Percentiles rank a stretch among this genome's conserved stretches.
phyloP scores from a whole-genome alignment of 2,329 filamentous ascomycete genomes.

The Xylariales sp. region DNA sequence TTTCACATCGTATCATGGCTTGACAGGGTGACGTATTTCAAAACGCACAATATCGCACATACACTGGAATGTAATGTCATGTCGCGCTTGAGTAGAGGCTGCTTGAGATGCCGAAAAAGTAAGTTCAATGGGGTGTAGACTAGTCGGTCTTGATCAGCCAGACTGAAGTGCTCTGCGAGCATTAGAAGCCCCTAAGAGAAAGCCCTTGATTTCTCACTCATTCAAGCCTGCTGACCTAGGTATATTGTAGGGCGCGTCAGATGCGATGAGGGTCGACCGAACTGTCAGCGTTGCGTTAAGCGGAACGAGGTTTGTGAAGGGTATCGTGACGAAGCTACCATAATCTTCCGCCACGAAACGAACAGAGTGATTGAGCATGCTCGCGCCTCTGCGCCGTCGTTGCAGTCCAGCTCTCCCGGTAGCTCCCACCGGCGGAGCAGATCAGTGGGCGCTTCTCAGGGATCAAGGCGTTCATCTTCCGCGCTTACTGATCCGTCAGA shows the following conservation, averaged over 20 bases:
- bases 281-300: constrained; percentile 31
- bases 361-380: constrained; percentile 21
- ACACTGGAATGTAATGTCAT: too few species aligned
- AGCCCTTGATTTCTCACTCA: not conserved
- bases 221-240: not conserved
- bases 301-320: constrained; percentile 33
- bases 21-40: too few species aligned
- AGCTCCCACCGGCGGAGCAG: constrained; percentile 29
- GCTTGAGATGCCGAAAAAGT: constrained; percentile 3
- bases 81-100: constrained; percentile 4
- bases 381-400: constrained; percentile 8
- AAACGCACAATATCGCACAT: too few species aligned
- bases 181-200: not conserved
- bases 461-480: not conserved
- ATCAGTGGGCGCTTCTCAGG: constrained; percentile 18
- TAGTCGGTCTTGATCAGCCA: too few species aligned
- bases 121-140: too few species aligned
- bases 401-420: constrained; percentile 25
- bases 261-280: constrained; percentile 30
- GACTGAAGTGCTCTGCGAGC: too few species aligned
- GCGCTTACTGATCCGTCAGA: not conserved
- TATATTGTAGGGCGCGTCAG: constrained; percentile 12
- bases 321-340: constrained; percentile 32
- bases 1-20: too few species aligned
- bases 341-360: constrained; percentile 33